A percentile compares a stretch with the other conserved stretches of the same genome.
Evolutionary conservation across 768 basidiomycete genomes (phyloP).

Genomic region (Gloeopeniophorella convolvens): DNA sequence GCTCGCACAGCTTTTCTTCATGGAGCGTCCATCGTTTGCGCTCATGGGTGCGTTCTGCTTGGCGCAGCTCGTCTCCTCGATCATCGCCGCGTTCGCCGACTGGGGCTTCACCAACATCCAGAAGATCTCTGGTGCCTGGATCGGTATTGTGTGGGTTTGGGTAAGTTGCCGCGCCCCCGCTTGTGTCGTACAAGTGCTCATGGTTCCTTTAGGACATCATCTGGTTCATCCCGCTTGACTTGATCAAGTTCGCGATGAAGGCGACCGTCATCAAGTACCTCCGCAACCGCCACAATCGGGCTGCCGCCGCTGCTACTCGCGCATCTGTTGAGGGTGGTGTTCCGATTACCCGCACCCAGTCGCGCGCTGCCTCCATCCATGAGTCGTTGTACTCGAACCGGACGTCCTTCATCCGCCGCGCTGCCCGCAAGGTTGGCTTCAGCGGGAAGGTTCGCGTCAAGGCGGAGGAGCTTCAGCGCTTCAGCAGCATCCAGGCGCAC

Average conservation of each 20-base stretch:
- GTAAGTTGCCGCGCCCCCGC: conserved; percentile 36
- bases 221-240: conserved; percentile 94
- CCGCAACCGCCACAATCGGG: conserved; percentile 53
- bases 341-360: conserved; percentile 80
- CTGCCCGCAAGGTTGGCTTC: conserved; percentile 84
- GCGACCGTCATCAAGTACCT: conserved; percentile 82
- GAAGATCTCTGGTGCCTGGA: conserved; percentile 85
- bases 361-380: conserved; percentile 84
- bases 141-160: conserved; percentile 97
- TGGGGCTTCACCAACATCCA: conserved; percentile 90
- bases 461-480: conserved; percentile 79
- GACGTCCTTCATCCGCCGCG: conserved; percentile 87
- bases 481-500: conserved; percentile 81
- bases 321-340: conserved; percentile 44
- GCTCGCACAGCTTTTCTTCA: conserved; percentile 95
- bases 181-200: neutral
- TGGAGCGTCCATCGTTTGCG: conserved; percentile 88
- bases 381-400: conserved; percentile 94
- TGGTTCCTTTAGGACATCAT: conserved; percentile 66
- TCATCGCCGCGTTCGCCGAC: conserved; percentile 90
- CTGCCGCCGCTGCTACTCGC: conserved; percentile 28
- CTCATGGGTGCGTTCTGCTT: conserved; percentile 87
- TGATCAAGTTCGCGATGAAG: conserved; percentile 96
- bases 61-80: conserved; percentile 90
- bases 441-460: conserved; percentile 73